Base-by-base conservation (phyloP, 2,329 filamentous ascomycete genomes). In the Fusarium sp. region DNA sequence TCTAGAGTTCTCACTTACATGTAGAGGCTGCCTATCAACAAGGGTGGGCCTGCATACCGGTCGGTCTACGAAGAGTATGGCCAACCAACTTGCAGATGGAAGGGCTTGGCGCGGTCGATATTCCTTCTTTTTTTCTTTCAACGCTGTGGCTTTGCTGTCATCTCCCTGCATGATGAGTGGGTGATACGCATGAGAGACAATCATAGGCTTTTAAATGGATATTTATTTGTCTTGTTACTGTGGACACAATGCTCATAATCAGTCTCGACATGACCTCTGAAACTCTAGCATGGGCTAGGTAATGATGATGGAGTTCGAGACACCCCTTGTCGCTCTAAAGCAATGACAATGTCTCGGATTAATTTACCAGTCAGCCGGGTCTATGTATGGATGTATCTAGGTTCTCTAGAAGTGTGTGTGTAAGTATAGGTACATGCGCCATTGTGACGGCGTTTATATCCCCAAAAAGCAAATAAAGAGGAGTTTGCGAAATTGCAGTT, bases 11-110 rank as follows among this genome's bases (percentile, higher is more conserved):
- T 34, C 22, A 52, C 22, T 34, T 40, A n/a, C 21, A 7, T 50
- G 13, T 17, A 34, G 26, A 28, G 26, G 26, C 26, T 28, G 9
- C 8, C 26, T 9, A 28, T 28, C 26, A 28, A 28, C 26, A 9
- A 28, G 26, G 26, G 24, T 26, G 24, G 24, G 57, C 65, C 62
- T 50, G 59, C 62, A 62, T 73, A 66, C 66, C 60, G 70, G 68
- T 73, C 68, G 70, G 43, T 19, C 19, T 21, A 31, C 17, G 14
- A 39, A 24, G 39, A 11, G n/a, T 21, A 50, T 62, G 62, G 53
- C 49, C 49, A 33, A 55, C 36, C 33, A 45, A 38, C 47, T 34
- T 46, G 33, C 17, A 46, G 31, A 43, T n/a, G 15, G 22, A 52
- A 54, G 50, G 26, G 33, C n/a, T 15, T 52, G 34, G 40, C 31